Conservation (phyloP, 176 grass and related monocot species). For the Chrysopogon serrulatus region DNA sequence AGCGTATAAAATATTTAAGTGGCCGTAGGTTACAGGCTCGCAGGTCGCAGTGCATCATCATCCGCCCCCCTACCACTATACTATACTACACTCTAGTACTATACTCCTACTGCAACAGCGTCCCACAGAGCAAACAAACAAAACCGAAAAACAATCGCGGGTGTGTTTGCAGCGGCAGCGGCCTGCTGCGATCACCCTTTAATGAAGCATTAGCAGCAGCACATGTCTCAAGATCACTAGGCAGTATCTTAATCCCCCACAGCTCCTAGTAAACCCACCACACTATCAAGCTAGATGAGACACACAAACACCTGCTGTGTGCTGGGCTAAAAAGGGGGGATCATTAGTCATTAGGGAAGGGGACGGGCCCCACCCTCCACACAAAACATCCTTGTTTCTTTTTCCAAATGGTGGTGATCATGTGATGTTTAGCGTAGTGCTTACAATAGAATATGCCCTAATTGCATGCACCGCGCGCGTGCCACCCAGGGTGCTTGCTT, state of each 20-base stretch:
- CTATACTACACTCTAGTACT: not conserved
- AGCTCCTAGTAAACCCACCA: not conserved
- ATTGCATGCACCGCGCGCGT: not conserved
- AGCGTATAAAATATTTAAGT: conserved; percentile 40
- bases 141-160: not conserved
- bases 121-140: not conserved
- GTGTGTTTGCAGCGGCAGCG: conserved; percentile 2
- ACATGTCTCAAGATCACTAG: conserved; percentile 63
- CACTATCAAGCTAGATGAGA: conserved; percentile 29
- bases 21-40: conserved; percentile 3
- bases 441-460: conserved; percentile 30
- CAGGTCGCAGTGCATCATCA: conserved; percentile 31
- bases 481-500: too few relatives aligned
- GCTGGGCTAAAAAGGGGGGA: conserved; percentile 39
- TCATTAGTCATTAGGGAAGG: conserved; percentile 36
- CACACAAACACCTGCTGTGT: conserved; percentile 43
- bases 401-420: conserved; percentile 49
- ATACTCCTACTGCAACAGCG: not conserved
- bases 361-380: conserved; percentile 4
- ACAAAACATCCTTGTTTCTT: not conserved
- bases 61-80: conserved; percentile 10
- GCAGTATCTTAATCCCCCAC: conserved; percentile 43
- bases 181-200: conserved; percentile 23
- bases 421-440: conserved; percentile 44
- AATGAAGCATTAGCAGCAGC: conserved; percentile 42